These are phyloP conservation scores for Phytophthora syringae DNA, from an alignment of 352 stramenopile species.

Conservation along the genomic window DNA sequence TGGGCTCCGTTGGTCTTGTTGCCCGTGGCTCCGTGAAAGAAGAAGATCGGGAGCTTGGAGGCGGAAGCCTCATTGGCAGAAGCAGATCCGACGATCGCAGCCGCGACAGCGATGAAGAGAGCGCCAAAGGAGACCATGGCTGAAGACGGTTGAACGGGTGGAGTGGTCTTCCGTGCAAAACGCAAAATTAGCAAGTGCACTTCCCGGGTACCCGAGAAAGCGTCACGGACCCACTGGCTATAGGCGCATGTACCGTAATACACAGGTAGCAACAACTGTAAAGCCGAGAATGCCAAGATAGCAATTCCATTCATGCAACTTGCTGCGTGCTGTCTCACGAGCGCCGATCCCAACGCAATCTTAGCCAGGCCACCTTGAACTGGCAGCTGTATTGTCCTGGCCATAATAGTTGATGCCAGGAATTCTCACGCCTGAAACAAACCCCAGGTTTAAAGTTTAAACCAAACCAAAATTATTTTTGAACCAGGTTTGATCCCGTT, in stretches of 20 bases:
- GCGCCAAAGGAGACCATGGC: constrained; percentile 27
- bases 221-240: no score
- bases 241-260: no score
- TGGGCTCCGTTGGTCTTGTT: constrained; percentile 40
- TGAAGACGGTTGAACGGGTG: constrained; percentile 9
- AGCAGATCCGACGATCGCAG: constrained; percentile 23
- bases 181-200: constrained; percentile 20
- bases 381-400: constrained; percentile 1
- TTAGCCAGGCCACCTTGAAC: constrained; percentile 11
- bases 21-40: constrained; percentile 58
- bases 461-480: no score
- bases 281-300: no score
- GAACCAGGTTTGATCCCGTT: no score
- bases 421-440: no score
- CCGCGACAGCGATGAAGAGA: constrained; percentile 20
- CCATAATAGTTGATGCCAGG: no score
- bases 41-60: constrained; percentile 50
- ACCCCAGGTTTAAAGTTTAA: no score
- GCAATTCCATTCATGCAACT: no score
- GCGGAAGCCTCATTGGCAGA: constrained; percentile 23
- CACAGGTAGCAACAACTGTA: constrained; percentile 19
- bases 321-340: no score
- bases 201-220: constrained; percentile 1
- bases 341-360: constrained; percentile 21
- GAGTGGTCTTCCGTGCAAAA: constrained; percentile 27